phyloP scores from a whole-genome alignment of 129 eudicot species.

The Scalesia atractyloides region DNA sequence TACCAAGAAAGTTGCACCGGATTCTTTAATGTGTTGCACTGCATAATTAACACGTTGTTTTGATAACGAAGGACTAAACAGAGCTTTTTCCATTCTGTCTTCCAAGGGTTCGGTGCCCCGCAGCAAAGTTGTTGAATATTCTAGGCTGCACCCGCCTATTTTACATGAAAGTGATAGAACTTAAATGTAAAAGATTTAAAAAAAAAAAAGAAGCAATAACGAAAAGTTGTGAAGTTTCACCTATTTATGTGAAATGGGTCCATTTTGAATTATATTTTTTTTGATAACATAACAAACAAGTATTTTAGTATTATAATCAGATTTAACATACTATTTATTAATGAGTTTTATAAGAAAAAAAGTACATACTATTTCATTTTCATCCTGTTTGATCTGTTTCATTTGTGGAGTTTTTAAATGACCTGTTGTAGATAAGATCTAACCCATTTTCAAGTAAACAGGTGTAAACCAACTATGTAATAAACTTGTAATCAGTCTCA shows the following conservation, averaged over 20 bases:
- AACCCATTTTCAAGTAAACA: conserved; percentile 2
- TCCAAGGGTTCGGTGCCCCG: conserved; percentile 82
- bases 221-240: background rate
- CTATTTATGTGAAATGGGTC: conserved; percentile 5
- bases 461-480: background rate
- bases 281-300: background rate
- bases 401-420: background rate
- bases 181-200: background rate
- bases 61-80: conserved; percentile 86
- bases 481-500: conserved; percentile 31
- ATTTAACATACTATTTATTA: conserved; percentile 3
- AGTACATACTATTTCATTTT: background rate
- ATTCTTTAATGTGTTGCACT: conserved; percentile 68
- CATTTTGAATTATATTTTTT: background rate
- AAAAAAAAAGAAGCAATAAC: background rate
- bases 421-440: background rate
- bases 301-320: background rate
- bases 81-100: conserved; percentile 96
- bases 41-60: conserved; percentile 97
- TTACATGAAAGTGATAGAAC: background rate
- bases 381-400: background rate
- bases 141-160: conserved; percentile 59
- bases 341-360: background rate
- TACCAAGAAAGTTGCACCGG: conserved; percentile 83
- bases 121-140: conserved; percentile 61